Conservation (phyloP, 352 stramenopile genomes). For the Globisporangium okanoganense region DNA sequence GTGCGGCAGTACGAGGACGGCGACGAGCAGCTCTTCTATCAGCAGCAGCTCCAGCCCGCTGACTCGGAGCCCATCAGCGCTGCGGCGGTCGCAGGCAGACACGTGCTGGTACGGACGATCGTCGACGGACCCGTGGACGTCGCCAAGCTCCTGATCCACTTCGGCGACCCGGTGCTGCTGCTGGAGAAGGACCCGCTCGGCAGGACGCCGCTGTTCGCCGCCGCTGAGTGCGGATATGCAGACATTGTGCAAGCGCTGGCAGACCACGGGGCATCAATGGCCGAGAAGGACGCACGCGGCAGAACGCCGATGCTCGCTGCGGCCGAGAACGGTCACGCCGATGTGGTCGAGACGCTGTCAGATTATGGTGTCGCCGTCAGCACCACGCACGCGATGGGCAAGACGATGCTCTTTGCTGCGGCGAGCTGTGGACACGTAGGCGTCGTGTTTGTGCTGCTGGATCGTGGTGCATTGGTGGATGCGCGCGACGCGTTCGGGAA, state of each 20-base stretch:
- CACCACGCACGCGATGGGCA: constrained; percentile 11
- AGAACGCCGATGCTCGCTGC: constrained; percentile 14
- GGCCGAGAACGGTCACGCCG: constrained; percentile 10
- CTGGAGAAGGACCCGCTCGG: constrained; percentile 11
- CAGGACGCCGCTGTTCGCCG: constrained; percentile 11
- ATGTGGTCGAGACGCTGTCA: constrained; percentile 10
- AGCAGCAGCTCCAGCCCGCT: not conserved
- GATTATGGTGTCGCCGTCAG: constrained; percentile 5
- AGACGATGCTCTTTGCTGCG: constrained; percentile 14
- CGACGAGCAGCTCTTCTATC: constrained; percentile 4
- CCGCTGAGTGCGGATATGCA: constrained; percentile 5
- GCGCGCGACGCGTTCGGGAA: constrained; percentile 14
- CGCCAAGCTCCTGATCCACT: constrained; percentile 17
- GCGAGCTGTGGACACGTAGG: constrained; percentile 12
- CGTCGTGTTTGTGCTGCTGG: constrained; percentile 13
- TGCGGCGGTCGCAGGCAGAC: not conserved
- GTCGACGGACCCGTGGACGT: constrained; percentile 13
- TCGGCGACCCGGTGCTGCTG: constrained; percentile 13
- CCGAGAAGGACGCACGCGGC: constrained; percentile 10
- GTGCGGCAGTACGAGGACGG: constrained; percentile 2
- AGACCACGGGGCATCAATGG: constrained; percentile 3
- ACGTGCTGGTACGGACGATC: constrained; percentile 15
- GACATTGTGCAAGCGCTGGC: constrained; percentile 13
- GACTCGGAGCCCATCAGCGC: constrained; percentile 1
- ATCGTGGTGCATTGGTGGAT: constrained; percentile 4